Base-by-base conservation (phyloP, 208 protist genomes). In the Crithidia sp. region DNA sequence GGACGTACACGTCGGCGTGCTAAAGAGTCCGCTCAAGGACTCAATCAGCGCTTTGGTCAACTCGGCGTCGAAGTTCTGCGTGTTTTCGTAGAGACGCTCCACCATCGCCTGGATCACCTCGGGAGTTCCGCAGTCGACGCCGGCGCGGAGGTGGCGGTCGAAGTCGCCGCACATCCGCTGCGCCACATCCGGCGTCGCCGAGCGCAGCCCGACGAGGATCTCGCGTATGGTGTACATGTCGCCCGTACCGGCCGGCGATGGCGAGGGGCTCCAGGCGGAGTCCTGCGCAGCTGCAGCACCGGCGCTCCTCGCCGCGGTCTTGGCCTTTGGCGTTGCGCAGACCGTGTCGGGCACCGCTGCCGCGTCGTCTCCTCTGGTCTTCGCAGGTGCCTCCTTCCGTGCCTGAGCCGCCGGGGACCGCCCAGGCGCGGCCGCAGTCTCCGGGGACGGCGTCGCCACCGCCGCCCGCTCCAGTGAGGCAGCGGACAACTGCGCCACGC, bases 101-200 rank as follows among this genome's bases (percentile, higher is more conserved):
- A 92, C 83, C 81, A 97, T 88, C 13, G 81, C 86, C 62, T 93
- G 87, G 47, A 94, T 87, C 84, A 97, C 82, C 70, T 94, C 87
- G 0, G 85, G 82, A 14, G 87, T 88, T 50, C 85, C 88, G 69
- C 87, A 93, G 57, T 90, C 78, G 56, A 86, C 85, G 66, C 86
- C 87, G n/a, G 67, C 80, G 52, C 72, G 55, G 7, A 95, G 76
- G 71, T 89, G 88, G 44, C 83, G 66, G 72, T 83, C 64, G 64
- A 94, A 93, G 74, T 93, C 90, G 0, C 53, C 53, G 62, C 92
- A 95, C 81, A 94, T 89, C 49, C 44, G 71, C 54, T 73, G 68
- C 58, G 88, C 92, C 61, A 87, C 86, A 14, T 67, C 52, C 2
- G 85, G 37, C 53, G 82, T 82, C 19, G 86, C 90, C 14, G 90